Evolutionary conservation across 805 yeast genomes (phyloP).

Genomic region (Kodamaea lidongshanica): DNA sequence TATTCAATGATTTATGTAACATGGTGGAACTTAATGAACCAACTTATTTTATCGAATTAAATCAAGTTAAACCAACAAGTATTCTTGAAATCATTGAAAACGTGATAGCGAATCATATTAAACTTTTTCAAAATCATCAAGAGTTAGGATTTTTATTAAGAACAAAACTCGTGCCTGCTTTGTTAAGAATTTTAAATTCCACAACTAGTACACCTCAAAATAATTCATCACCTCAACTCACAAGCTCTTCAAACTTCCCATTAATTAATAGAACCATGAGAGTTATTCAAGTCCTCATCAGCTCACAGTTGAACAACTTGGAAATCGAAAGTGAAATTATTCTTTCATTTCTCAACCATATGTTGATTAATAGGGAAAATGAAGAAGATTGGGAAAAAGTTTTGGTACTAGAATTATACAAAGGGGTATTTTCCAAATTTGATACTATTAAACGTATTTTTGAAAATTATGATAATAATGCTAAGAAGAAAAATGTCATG

Average conservation of each 20-base stretch:
- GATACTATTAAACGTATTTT: slow-evolving; percentile 47
- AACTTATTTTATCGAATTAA: slow-evolving; percentile 42
- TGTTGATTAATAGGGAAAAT: slow-evolving; percentile 51
- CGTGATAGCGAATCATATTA: slow-evolving; percentile 57
- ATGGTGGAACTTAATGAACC: slow-evolving; percentile 57
- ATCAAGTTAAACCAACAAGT: slow-evolving; percentile 50
- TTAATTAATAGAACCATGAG: slow-evolving; percentile 71
- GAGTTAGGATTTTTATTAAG: slow-evolving; percentile 66
- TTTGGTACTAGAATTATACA: slow-evolving; percentile 67
- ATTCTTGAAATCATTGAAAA: slow-evolving; percentile 83
- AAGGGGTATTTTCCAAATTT: slow-evolving; percentile 53
- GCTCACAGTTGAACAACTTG: slow-evolving; percentile 50
- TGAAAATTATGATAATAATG: slow-evolving; percentile 51
- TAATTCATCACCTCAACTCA: slow-evolving; percentile 1
- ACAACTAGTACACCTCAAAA: slow-evolving; percentile 22
- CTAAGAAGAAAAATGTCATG: slow-evolving; percentile 55
- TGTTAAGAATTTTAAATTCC: slow-evolving; percentile 54
- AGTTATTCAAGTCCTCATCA: slow-evolving; percentile 55
- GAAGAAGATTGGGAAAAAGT: slow-evolving; percentile 67
- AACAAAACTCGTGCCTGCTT: slow-evolving; percentile 65
- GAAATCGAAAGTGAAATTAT: slow-evolving; percentile 79
- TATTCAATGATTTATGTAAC: slow-evolving; percentile 68
- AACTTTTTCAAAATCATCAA: slow-evolving; percentile 47
- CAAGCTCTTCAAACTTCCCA: slow-evolving; percentile 43
- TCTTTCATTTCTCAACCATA: slow-evolving; percentile 66